Conservation (phyloP, 495 filamentous ascomycete genomes). For the Hypomontagnella submonticulosa region DNA sequence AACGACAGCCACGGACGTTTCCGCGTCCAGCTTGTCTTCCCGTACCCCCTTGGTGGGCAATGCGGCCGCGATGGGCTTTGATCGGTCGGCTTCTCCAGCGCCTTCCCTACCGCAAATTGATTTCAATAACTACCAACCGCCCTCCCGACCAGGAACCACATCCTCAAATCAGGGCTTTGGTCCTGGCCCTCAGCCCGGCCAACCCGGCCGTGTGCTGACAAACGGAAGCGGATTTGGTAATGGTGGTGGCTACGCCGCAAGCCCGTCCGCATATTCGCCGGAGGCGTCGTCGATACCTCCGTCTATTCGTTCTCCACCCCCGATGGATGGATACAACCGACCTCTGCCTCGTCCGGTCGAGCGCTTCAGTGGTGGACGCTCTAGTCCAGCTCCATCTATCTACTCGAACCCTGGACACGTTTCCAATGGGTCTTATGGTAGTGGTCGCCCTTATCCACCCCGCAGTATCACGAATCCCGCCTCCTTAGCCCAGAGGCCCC, state of each 20-base stretch:
- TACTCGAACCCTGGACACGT: slow-evolving; percentile 46
- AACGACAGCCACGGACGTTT: slow-evolving; percentile 48
- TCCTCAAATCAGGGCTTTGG: slow-evolving; percentile 56
- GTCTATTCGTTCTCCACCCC: slow-evolving; percentile 46
- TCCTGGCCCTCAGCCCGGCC: slow-evolving; percentile 50
- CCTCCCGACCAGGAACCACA: slow-evolving; percentile 46
- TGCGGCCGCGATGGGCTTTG: slow-evolving; percentile 70
- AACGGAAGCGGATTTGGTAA: slow-evolving; percentile 41
- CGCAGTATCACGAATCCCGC: slow-evolving; percentile 55
- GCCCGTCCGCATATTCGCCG: slow-evolving; percentile 47
- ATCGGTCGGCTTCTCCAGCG: slow-evolving; percentile 57
- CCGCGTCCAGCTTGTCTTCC: slow-evolving; percentile 60
- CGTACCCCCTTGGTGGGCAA: slow-evolving; percentile 67
- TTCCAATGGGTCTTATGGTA: slow-evolving; percentile 35
- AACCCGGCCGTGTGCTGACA: slow-evolving; percentile 34
- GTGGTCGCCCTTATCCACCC: slow-evolving; percentile 44
- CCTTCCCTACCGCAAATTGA: slow-evolving; percentile 56
- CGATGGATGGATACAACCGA: slow-evolving; percentile 44
- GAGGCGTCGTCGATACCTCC: slow-evolving; percentile 50
- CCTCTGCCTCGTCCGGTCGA: slow-evolving; percentile 38
- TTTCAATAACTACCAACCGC: slow-evolving; percentile 49
- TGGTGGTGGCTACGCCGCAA: slow-evolving; percentile 43
- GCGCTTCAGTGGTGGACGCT: slow-evolving; percentile 47
- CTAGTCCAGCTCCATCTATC: slow-evolving; percentile 54
- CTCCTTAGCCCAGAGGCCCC: slow-evolving; percentile 48